Base-by-base conservation (phyloP, 805 yeast species). In the Starmerella roubikii region DNA sequence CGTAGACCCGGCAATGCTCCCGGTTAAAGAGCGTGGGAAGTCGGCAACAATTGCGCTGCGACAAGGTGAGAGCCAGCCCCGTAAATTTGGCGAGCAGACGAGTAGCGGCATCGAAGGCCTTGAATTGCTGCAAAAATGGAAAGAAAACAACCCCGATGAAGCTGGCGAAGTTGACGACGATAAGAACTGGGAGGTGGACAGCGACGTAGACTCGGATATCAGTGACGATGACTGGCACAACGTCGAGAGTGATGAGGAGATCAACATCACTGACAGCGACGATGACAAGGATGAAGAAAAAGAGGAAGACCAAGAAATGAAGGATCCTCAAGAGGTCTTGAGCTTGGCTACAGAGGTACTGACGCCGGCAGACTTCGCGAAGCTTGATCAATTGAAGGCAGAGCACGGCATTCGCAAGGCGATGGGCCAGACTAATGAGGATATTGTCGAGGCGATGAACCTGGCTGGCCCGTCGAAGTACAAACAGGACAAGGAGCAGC, bases 351-450 rank as follows among this genome's bases (percentile, higher is more conserved):
- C 74, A 35, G 74, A 80, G 50, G 79, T 91, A 44, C 69, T 91
- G 50, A 91, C 99, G 0, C 98, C 99, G 18, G 96, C 97, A 1
- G 99, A 91, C 65, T 91, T 86, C 57, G 94, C 94, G 46, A 88
- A 88, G 61, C 68, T 91, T 52, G 88, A 88, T 54, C 95, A 91
- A 60, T 70, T 91, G 52, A 73, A 76, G 54, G 67, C 74, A 15
- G 76, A 80, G 59, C 94, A 94, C 4, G 95, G 95, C 49, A 69
- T 86, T 35, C 81, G 81, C 38, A 80, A 80, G 58, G 56, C 78
- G 23, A 64, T 85, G 74, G 62, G 61, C 34, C 56, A 47, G 31
- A 51, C 54, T 22, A 76, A 81, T 54, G 97, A 91, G 59, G 96
- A 88, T 36, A 67, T 70, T 37, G 93, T 91, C 46, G 95, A 88